Conservation (phyloP, 768 basidiomycete species). For the Collybia sp. region DNA sequence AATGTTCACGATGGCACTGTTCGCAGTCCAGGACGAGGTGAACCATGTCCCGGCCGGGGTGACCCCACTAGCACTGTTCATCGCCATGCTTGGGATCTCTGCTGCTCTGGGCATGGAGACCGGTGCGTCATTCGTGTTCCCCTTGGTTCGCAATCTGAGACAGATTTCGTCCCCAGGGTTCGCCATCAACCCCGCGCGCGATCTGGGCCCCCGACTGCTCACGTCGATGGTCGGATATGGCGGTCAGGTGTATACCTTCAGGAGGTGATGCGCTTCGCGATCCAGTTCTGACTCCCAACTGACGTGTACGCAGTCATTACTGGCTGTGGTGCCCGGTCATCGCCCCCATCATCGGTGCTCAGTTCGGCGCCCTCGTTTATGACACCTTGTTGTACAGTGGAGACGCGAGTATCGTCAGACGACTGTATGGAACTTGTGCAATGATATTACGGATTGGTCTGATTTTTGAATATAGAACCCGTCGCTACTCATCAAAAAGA, state of each 20-base stretch:
- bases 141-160: neutral
- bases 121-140: slow-evolving; percentile 6
- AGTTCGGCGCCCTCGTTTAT: slow-evolving; percentile 48
- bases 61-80: slow-evolving; percentile 49
- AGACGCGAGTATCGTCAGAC: slow-evolving; percentile 47
- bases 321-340: slow-evolving; percentile 68
- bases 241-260: slow-evolving; percentile 28
- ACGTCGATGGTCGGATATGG: slow-evolving; percentile 71
- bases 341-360: slow-evolving; percentile 53
- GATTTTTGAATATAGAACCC: too few relatives aligned
- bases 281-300: neutral
- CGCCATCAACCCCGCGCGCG: slow-evolving; percentile 37
- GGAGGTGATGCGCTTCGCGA: slow-evolving; percentile 25
- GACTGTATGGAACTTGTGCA: slow-evolving; percentile 29
- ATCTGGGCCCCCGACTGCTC: slow-evolving; percentile 56
- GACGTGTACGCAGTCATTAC: slow-evolving; percentile 43
- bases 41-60: slow-evolving; percentile 47
- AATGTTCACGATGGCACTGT: slow-evolving; percentile 48
- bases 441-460: too few relatives aligned
- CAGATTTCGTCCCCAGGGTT: slow-evolving; percentile 15
- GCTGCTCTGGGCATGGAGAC: slow-evolving; percentile 59
- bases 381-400: slow-evolving; percentile 58
- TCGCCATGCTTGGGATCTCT: slow-evolving; percentile 52
- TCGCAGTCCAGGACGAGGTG: slow-evolving; percentile 45
- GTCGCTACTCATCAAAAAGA: too few relatives aligned